Conservation (phyloP, 2,329 filamentous ascomycete species). For the Ophiocordyceps camponoti-saundersi region DNA sequence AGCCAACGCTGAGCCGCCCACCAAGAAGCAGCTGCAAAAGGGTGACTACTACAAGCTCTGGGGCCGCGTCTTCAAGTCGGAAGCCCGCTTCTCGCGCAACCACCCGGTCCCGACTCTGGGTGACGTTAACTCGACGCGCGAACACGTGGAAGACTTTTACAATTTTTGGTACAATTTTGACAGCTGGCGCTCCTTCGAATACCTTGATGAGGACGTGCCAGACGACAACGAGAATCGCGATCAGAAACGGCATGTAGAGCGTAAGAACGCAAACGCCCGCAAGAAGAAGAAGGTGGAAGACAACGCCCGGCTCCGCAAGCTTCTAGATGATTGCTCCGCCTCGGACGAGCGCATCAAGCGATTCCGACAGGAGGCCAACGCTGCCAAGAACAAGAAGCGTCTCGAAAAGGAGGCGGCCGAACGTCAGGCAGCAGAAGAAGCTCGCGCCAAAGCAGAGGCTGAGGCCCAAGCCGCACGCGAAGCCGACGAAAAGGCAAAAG, state of each 20-base stretch:
- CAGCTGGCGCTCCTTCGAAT: conserved; percentile 94
- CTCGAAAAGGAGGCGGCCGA: conserved; percentile 82
- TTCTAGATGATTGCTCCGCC: conserved; percentile 74
- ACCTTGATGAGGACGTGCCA: conserved; percentile 95
- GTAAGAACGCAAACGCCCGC: conserved; percentile 93
- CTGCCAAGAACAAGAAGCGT: conserved; percentile 90
- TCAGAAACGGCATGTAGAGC: conserved; percentile 95
- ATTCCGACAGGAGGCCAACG: conserved; percentile 83
- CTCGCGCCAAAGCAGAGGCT: conserved; percentile 65
- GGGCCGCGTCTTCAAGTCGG: conserved; percentile 76
- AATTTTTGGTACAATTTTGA: conserved; percentile 99
- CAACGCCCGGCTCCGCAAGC: conserved; percentile 71
- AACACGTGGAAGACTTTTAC: conserved; percentile 90
- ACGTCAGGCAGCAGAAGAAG: conserved; percentile 74
- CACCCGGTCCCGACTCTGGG: conserved; percentile 83
- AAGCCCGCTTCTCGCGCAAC: conserved; percentile 79
- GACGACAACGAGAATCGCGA: conserved; percentile 98
- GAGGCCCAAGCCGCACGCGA: conserved; percentile 67
- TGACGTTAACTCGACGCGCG: conserved; percentile 66
- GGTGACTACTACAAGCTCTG: conserved; percentile 93
- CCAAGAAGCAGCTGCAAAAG: conserved; percentile 76
- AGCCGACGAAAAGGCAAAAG: conserved; percentile 75
- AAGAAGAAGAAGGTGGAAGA: conserved; percentile 99
- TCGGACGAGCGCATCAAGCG: conserved; percentile 92
- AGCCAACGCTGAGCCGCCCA: conserved; percentile 80